phyloP scores from a whole-genome alignment of 108 stramenopile genomes.

The Pelagomonas calceolata region DNA sequence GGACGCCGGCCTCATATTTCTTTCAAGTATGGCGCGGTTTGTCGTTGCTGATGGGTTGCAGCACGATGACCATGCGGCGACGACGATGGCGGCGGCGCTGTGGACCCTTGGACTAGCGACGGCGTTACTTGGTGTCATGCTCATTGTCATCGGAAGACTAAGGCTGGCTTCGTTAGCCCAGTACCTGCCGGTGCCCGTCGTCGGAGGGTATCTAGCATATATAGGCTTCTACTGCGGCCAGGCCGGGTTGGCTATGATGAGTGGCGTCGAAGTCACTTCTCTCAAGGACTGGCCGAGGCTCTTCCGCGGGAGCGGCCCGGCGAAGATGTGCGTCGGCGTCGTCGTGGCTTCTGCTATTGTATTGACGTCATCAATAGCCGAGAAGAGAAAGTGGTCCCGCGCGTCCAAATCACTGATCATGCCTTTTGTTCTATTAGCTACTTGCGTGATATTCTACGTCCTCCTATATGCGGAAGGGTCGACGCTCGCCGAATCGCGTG shows the following conservation, averaged over 20 bases:
- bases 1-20: slow-evolving; percentile 95
- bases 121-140: slow-evolving; percentile 61
- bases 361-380: background rate
- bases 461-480: slow-evolving; percentile 19
- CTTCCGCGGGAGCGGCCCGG: slow-evolving; percentile 34
- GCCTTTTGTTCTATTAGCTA: slow-evolving; percentile 22
- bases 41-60: slow-evolving; percentile 31
- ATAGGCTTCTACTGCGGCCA: slow-evolving; percentile 95
- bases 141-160: slow-evolving; percentile 69
- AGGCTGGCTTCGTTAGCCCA: slow-evolving; percentile 75
- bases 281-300: slow-evolving; percentile 57
- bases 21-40: slow-evolving; percentile 65
- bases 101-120: slow-evolving; percentile 49
- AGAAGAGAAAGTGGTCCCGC: background rate
- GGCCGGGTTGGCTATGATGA: slow-evolving; percentile 75
- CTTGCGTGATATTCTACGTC: slow-evolving; percentile 67
- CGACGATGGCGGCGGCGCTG: background rate
- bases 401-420: background rate
- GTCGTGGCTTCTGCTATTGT: slow-evolving; percentile 36
- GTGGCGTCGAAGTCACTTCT: slow-evolving; percentile 32
- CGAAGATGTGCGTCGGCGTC: slow-evolving; percentile 67
- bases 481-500: slow-evolving; percentile 51
- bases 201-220: slow-evolving; percentile 92
- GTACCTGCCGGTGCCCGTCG: slow-evolving; percentile 78
- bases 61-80: too few relatives aligned